Percentiles rank a stretch among this genome's conserved stretches.
Evolutionary conservation across 2,329 filamentous ascomycete species (phyloP).

Genomic region (Gremmenia infestans): DNA sequence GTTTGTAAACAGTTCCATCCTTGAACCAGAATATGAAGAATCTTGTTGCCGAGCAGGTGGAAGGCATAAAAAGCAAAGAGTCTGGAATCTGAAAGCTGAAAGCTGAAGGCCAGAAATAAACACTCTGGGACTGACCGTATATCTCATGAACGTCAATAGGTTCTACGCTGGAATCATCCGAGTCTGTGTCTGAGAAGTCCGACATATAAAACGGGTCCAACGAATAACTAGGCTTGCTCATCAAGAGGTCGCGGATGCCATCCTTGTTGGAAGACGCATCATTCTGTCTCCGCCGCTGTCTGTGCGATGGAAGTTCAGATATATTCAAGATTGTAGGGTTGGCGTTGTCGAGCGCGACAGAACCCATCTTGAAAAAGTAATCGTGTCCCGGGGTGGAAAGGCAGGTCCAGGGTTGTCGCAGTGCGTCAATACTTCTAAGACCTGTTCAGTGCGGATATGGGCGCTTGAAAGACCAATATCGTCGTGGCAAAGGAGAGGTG

Average conservation of each 20-base stretch:
- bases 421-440: background rate
- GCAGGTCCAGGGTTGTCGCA: background rate
- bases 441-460: background rate
- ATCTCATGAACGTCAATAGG: slow-evolving; percentile 97
- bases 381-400: background rate
- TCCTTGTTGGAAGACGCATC: slow-evolving; percentile 35
- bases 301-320: slow-evolving; percentile 81
- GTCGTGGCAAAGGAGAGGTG: too few relatives aligned
- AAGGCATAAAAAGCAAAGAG: background rate
- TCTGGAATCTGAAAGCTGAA: background rate
- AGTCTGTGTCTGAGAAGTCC: slow-evolving; percentile 30
- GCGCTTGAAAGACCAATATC: background rate
- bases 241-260: slow-evolving; percentile 26
- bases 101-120: background rate
- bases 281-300: slow-evolving; percentile 46
- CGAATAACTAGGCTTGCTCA: slow-evolving; percentile 26
- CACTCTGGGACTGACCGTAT: slow-evolving; percentile 56
- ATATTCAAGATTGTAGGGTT: slow-evolving; percentile 90
- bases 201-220: slow-evolving; percentile 33
- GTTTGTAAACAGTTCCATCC: background rate
- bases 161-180: slow-evolving; percentile 61
- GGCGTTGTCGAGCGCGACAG: slow-evolving; percentile 57
- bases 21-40: background rate
- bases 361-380: slow-evolving; percentile 6
- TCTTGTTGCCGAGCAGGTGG: background rate